phyloP scores from a whole-genome alignment of 352 stramenopile genomes.

The Saprolegnia diclina region DNA sequence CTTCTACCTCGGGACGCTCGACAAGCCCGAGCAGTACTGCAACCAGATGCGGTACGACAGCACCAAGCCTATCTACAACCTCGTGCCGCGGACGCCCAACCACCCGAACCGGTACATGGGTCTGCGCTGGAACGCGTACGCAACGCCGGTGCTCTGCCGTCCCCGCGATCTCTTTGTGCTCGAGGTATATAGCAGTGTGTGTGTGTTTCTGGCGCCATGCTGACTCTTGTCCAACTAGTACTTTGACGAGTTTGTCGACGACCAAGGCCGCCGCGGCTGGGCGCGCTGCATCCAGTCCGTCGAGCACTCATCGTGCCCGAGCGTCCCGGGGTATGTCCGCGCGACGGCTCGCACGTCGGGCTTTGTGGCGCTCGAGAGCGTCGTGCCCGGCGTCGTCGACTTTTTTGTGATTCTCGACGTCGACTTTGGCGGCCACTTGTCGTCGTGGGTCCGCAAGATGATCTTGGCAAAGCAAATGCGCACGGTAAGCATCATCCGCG shows the following conservation, averaged over 20 bases:
- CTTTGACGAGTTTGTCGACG: constrained; percentile 57
- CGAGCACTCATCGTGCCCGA: constrained; percentile 31
- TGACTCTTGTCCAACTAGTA: constrained; percentile 32
- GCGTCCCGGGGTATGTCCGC: not conserved
- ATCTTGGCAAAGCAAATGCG: constrained; percentile 8
- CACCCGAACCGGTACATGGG: constrained; percentile 4
- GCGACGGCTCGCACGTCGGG: not conserved
- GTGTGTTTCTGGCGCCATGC: not conserved
- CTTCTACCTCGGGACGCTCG: constrained; percentile 1
- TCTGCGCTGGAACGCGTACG: not conserved
- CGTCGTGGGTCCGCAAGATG: constrained; percentile 2
- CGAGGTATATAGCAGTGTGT: not conserved
- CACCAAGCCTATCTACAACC: constrained; percentile 6
- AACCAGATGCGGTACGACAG: not conserved
- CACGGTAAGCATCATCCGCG: not conserved
- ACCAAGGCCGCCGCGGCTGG: constrained; percentile 52
- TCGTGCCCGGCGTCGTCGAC: constrained; percentile 5
- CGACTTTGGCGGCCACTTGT: constrained; percentile 4
- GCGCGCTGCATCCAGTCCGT: constrained; percentile 55
- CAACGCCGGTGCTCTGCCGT: not conserved
- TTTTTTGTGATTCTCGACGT: not conserved
- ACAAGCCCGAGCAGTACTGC: not conserved
- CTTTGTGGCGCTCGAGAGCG: constrained; percentile 1
- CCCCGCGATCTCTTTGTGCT: constrained; percentile 5
- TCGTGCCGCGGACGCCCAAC: constrained; percentile 1